These are phyloP conservation scores for Zygosaccharomyces rouxii DNA, from an alignment of 805 yeast genomes.

Conservation along the genomic window DNA sequence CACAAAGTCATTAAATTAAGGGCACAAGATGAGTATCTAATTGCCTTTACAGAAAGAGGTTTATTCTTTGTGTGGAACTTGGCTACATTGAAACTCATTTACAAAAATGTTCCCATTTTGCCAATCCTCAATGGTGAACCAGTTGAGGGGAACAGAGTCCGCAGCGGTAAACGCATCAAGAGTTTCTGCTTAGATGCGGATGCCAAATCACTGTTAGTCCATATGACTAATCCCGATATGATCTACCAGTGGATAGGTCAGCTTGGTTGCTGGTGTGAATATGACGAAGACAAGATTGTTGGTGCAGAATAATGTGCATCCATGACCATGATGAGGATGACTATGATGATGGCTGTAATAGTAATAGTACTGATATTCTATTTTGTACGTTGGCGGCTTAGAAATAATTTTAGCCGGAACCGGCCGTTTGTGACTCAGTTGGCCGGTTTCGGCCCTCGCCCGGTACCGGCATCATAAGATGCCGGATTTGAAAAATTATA, in stretches of 20 bases:
- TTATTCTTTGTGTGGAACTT: conserved; percentile 40
- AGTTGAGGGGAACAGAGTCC: conserved; percentile 25
- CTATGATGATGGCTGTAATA: background rate
- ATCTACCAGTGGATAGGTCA: conserved; percentile 22
- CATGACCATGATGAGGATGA: background rate
- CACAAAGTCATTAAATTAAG: conserved; percentile 46
- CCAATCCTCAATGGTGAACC: conserved; percentile 29
- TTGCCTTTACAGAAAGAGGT: conserved; percentile 57
- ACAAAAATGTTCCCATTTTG: conserved; percentile 27
- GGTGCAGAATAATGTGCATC: background rate
- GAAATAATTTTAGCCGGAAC: conserved; percentile 11
- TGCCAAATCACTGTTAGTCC: conserved; percentile 14
- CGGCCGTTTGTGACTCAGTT: conserved; percentile 7
- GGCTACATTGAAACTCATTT: conserved; percentile 13
- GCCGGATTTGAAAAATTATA: conserved; percentile 5
- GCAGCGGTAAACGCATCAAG: conserved; percentile 26
- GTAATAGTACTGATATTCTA: background rate
- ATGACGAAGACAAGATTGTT: background rate
- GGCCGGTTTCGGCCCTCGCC: conserved; percentile 11
- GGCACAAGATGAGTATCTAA: conserved; percentile 41
- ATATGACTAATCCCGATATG: conserved; percentile 15
- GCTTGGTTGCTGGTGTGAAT: conserved; percentile 30
- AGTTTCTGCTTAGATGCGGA: conserved; percentile 11
- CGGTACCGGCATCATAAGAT: conserved; percentile 14
- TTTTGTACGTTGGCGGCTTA: background rate